Conservation (phyloP, 352 stramenopile genomes). For the Phytopythium litorale region DNA sequence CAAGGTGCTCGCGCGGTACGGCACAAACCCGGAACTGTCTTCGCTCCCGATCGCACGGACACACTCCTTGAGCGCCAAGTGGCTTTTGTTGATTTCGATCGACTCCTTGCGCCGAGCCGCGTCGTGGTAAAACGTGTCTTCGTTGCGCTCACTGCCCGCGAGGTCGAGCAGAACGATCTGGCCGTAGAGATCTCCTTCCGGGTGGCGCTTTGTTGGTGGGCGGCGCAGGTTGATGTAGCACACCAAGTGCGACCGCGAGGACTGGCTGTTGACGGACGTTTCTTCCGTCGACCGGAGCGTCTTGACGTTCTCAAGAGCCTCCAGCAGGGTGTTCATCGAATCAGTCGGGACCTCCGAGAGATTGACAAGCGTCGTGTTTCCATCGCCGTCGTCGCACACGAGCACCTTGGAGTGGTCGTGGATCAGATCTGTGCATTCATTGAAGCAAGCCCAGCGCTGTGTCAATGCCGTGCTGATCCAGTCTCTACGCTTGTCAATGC, state of each 20-base stretch:
- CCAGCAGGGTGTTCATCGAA: conserved; percentile 58
- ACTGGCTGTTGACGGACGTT: conserved; percentile 77
- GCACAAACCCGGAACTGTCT: conserved; percentile 52
- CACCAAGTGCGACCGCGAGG: conserved; percentile 65
- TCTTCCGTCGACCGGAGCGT: conserved; percentile 69
- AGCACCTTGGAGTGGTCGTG: conserved; percentile 48
- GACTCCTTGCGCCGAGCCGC: conserved; percentile 64
- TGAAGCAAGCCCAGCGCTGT: too few species aligned
- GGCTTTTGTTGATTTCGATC: conserved; percentile 84
- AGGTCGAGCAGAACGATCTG: conserved; percentile 63
- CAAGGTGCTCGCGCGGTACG: conserved; percentile 65
- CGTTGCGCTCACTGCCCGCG: conserved; percentile 69
- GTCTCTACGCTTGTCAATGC: not conserved
- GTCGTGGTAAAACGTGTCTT: conserved; percentile 78
- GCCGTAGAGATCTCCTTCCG: conserved; percentile 28
- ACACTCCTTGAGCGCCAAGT: conserved; percentile 80
- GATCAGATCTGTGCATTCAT: conserved; percentile 32
- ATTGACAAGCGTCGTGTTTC: conserved; percentile 63
- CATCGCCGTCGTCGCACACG: conserved; percentile 67
- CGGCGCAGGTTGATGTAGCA: conserved; percentile 57
- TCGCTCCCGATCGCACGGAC: conserved; percentile 64
- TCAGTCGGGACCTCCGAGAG: conserved; percentile 43
- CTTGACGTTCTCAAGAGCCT: conserved; percentile 63
- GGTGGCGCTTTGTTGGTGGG: conserved; percentile 8
- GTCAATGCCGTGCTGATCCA: not conserved